Evolutionary conservation across 805 yeast species (phyloP), one percentile per base, ranked within the genome.

Genomic region (Deakozyma indianensis): DNA sequence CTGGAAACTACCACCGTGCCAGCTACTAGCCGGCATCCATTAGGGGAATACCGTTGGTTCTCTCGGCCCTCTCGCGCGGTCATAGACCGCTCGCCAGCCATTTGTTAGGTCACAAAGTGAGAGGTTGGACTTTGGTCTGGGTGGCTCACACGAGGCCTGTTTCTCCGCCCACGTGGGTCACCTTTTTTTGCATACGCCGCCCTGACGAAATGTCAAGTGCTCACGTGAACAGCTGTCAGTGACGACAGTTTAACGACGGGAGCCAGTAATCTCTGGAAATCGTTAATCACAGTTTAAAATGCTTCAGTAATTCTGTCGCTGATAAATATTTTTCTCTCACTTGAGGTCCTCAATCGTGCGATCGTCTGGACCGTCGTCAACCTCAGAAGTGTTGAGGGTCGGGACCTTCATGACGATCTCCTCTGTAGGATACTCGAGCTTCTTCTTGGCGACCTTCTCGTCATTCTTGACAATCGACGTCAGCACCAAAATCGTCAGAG

Each of bases 21-120:
- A 3, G 97, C 96, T 5, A 92, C 96, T 52, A 92, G 61, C 32
- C 98, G 69, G 1, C 95, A 86, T 2, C 94, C 94, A 0, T 59
- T 47, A 50, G 70, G 51, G 51, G 79, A 66, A 66, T 82, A 75
- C 49, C 60, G 51, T 48, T 64, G 70, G 48, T 58, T 57, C 41
- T 53, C 64, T 23, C 66, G 62, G 29, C 68, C 67, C 28, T 49
- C 58, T 41, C 67, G 59, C 16, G 67, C 60, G 27, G 50, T 54
- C 65, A 62, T 65, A 21, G 55, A 51, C 47, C 51, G 50, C 16
- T 22, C 22, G 9, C 9, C 14, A 22, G 9, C 28, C 43, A 40
- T 22, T 40, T 40, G n/a, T 23, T 24, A 16, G 9, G 7, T 14
- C 43, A 35, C 5, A 5, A 4, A 4, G 23, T 21, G 16, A 3